Evolutionary conservation across 306 rosid genomes (phyloP).

Genomic region (Citrullus colocynthis): DNA sequence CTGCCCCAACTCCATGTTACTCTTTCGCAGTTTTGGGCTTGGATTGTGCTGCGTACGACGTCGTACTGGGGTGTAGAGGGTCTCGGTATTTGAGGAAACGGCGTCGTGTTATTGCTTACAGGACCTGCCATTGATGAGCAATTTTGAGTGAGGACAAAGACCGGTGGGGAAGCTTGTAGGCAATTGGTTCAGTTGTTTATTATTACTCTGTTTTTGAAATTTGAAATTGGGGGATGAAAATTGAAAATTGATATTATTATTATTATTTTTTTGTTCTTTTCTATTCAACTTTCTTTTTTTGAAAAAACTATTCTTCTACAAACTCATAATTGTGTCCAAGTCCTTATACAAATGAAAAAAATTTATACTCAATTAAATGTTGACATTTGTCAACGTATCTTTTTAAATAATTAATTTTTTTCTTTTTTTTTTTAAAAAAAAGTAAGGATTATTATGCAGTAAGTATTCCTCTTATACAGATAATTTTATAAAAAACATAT

Average conservation of each 20-base stretch:
- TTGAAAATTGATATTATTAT: background rate
- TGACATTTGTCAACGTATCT: no score
- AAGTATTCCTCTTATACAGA: no score
- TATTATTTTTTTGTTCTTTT: background rate
- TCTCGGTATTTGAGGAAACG: constrained; percentile 7
- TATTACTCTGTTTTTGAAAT: constrained; percentile 1
- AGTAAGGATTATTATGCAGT: no score
- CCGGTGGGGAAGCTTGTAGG: background rate
- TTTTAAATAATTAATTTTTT: no score
- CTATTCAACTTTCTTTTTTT: background rate
- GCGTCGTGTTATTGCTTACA: background rate
- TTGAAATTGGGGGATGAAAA: background rate
- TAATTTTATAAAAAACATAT: no score
- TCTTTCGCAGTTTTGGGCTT: background rate
- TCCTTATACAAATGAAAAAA: background rate
- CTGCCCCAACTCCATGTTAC: constrained; percentile 1
- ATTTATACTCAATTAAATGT: no score
- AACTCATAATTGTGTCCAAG: background rate
- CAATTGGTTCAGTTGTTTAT: background rate
- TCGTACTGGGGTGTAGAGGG: background rate
- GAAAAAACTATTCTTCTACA: background rate
- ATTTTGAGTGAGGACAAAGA: constrained; percentile 4
- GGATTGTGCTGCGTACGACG: background rate
- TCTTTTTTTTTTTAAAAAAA: no score
- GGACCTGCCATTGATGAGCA: constrained; percentile 1